Percentiles rank a stretch among this genome's conserved stretches.
phyloP scores from a whole-genome alignment of 2,329 filamentous ascomycete species.

The Apiospora hydei region DNA sequence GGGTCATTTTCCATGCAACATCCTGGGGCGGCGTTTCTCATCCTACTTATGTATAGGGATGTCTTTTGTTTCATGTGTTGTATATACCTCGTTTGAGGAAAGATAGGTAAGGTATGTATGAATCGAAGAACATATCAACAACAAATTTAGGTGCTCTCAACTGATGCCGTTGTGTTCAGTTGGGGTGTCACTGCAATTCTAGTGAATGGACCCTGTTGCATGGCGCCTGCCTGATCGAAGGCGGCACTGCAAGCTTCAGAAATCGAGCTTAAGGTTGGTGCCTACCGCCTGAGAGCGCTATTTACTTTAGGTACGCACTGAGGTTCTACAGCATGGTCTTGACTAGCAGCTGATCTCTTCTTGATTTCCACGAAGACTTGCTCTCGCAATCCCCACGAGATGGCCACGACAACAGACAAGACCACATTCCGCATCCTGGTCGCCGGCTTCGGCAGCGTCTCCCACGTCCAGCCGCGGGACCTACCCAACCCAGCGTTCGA shows the following conservation, averaged over 20 bases:
- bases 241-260: neutral
- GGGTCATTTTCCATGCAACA: neutral
- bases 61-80: neutral
- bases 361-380: neutral
- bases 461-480: conserved; percentile 7
- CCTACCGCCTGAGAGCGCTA: neutral
- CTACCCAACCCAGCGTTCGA: conserved; percentile 3
- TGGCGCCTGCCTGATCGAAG: neutral
- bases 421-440: neutral
- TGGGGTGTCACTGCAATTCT: neutral
- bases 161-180: neutral
- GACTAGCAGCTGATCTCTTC: neutral
- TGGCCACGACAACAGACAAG: neutral
- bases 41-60: neutral
- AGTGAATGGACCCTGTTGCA: neutral
- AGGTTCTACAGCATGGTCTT: neutral
- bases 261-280: neutral
- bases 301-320: neutral
- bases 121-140: neutral
- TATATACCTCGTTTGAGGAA: neutral
- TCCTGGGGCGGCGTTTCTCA: neutral
- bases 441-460: neutral
- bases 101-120: neutral
- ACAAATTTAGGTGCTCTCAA: neutral
- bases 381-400: neutral